These are phyloP conservation scores for Dipteronia dyeriana DNA, from an alignment of 345 rosid species.

Conservation along the genomic window DNA sequence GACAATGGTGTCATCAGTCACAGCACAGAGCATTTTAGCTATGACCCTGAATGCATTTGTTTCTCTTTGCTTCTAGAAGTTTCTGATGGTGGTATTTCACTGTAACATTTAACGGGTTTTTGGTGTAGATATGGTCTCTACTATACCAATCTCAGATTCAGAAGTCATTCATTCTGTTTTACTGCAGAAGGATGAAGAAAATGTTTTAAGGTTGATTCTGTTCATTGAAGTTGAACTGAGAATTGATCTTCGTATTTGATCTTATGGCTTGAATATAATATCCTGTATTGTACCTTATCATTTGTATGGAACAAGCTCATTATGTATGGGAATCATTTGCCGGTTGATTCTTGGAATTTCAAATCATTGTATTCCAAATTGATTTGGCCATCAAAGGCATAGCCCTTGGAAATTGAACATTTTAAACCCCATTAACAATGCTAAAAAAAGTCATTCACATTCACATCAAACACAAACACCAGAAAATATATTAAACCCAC, in stretches of 20 bases:
- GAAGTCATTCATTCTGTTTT: neutral
- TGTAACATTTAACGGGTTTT: neutral
- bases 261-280: neutral
- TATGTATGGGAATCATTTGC: neutral
- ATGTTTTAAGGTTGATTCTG: too few relatives aligned
- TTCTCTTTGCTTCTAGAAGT: neutral
- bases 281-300: neutral
- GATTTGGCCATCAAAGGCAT: too few relatives aligned
- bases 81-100: neutral
- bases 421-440: neutral
- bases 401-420: neutral
- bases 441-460: too few relatives aligned
- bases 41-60: constrained; percentile 9
- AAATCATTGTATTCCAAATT: neutral
- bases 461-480: too few relatives aligned
- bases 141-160: neutral
- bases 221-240: constrained; percentile 2
- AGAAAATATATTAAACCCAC: too few relatives aligned
- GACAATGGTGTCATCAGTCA: neutral
- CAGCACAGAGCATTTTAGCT: constrained; percentile 1
- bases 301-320: neutral
- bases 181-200: neutral
- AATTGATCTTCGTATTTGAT: neutral
- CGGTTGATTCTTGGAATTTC: neutral
- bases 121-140: constrained; percentile 2